Base-by-base conservation (phyloP, 495 filamentous ascomycete genomes). In the Penicillium desertorum region DNA sequence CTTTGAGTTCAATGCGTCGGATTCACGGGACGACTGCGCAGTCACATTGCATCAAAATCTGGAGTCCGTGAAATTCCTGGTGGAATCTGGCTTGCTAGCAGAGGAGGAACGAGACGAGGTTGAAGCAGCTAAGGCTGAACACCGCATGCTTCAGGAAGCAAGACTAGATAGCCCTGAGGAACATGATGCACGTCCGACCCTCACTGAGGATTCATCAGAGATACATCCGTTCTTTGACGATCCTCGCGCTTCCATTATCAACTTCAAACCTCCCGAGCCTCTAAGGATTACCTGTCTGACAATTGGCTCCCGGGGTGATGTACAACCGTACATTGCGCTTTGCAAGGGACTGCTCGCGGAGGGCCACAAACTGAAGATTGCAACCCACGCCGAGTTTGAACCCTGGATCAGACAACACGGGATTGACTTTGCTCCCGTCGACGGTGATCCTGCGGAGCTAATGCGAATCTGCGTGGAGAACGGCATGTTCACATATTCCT, bases 391-490 rank as follows among this genome's bases (percentile, higher is more conserved):
- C 9, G 92, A 98, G 71, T 98, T 97, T 71, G 83, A 86, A 63
- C 80, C 80, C 16, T 98, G 95, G 94, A 81, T 98, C 34, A 81
- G 88, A 62, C 83, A 85, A 29, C 89, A 97, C 72, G 94, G 95
- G 3, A 98, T 98, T 70, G 91, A 92, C 59, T 98, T 96, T 72
- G 84, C 81, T 10, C 84, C 85, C 5, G 88, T 98, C 1, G 91
- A 88, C 47, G 94, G 94, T 29, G 92, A 98, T 67, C 94, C 94
- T 20, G 90, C 87, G 45, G 92, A 98, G 70, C 79, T 98, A 22
- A 97, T 98, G 92, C 81, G 87, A 12, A 87, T 98, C 22, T 98
- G 94, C 67, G 91, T 98, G 12, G 91, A 98, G 63, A 90, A 98
- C 68, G 94, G 94, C 59, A 97, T 97, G 81, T 98, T 98, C 68